These are phyloP conservation scores for Cercophora newfieldiana DNA, from an alignment of 495 filamentous ascomycete species.

Conservation along the genomic window DNA sequence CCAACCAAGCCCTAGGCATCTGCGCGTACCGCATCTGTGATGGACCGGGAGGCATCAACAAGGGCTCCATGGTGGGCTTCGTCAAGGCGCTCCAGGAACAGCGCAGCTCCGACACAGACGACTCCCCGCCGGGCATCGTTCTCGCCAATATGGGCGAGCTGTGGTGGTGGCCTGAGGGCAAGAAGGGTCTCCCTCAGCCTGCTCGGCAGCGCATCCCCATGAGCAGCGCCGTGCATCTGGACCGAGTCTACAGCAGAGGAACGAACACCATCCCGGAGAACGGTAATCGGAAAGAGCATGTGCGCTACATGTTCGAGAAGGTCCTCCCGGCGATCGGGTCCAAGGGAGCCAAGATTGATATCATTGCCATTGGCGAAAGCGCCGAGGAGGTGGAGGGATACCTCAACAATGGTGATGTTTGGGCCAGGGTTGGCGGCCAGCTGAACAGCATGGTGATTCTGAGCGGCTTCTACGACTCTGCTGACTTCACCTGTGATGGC, in stretches of 20 bases:
- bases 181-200: slow-evolving; percentile 53
- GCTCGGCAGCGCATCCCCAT: slow-evolving; percentile 58
- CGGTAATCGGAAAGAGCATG: slow-evolving; percentile 52
- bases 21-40: slow-evolving; percentile 67
- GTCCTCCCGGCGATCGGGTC: slow-evolving; percentile 52
- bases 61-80: slow-evolving; percentile 65
- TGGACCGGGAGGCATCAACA: slow-evolving; percentile 58
- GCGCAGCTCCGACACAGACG: slow-evolving; percentile 30
- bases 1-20: slow-evolving; percentile 69
- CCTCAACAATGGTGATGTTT: slow-evolving; percentile 50
- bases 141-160: slow-evolving; percentile 73
- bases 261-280: slow-evolving; percentile 62
- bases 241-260: slow-evolving; percentile 35
- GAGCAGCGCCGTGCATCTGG: slow-evolving; percentile 53
- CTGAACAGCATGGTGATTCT: slow-evolving; percentile 44
- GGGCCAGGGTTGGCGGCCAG: slow-evolving; percentile 45
- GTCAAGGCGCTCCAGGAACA: slow-evolving; percentile 51
- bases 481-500: slow-evolving; percentile 35
- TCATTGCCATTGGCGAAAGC: slow-evolving; percentile 64
- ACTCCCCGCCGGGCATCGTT: slow-evolving; percentile 52
- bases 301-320: slow-evolving; percentile 62
- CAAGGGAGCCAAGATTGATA: slow-evolving; percentile 54
- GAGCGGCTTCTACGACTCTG: slow-evolving; percentile 36
- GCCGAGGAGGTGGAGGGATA: slow-evolving; percentile 55
- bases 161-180: slow-evolving; percentile 62